Evolutionary conservation across 257 asterid species (phyloP), one percentile per base, ranked within the genome.

Genomic region (Salvia miltiorrhiza): DNA sequence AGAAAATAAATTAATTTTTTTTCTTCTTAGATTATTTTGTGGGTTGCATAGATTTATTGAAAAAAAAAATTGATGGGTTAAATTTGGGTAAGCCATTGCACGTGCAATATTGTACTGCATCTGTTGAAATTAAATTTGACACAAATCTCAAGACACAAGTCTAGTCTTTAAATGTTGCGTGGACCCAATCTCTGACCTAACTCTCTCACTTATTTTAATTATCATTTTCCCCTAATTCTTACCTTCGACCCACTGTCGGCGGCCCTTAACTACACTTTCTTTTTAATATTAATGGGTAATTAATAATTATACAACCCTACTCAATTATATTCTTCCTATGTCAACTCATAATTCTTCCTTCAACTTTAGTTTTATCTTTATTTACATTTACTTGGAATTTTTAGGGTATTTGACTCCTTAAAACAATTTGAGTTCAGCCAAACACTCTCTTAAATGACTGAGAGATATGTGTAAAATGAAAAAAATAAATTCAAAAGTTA

Each of bases 171-270:
- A 79, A 78, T 80, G 75, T 74, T 21, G 16, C 62, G 65, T 69
- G 88, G 89, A 75, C 88, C 88, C 83, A 47, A 75, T 77, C 59
- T 72, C 70, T 53, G 78, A 82, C 88, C 85, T 73, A 83, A 67
- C 47, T 63, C 20, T 63, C 13, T 58, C 63, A 11, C 57, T 24
- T 4, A 23, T 17, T 33, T 41, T 59, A 23, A 17, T 5, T 35
- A 7, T 48, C 24, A 30, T 48, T 17, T 58, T 5, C 30, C 30
- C 13, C 65, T 41, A 20, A 44, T 60, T 67, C 39, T 75, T 37
- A 30, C 67, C 80, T 65, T 65, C 58, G 45, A 45, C 84, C 87
- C 70, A 89, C 87, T 87, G 96, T 89, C 96, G 96, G 96, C 83
- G 82, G 53, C 82, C 47, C 10, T 9, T 26, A 55, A 55, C 40